phyloP scores from a whole-genome alignment of 805 yeast species.

The Nakazawaea sp. region DNA sequence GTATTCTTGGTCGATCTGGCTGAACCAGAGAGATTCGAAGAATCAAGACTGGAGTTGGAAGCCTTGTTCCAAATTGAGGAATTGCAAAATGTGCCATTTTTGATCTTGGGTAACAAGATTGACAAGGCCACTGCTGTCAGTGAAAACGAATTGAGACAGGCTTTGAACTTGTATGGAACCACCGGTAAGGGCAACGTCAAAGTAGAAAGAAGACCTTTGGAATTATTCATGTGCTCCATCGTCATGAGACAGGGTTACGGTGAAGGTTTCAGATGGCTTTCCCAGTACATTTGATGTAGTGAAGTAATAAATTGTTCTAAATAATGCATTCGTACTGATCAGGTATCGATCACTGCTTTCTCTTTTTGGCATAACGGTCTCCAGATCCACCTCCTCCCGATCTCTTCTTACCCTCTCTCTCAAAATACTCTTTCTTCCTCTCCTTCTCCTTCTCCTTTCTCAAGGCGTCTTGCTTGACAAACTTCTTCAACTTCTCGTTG shows the following conservation, averaged over 20 bases:
- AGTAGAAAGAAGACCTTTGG: conserved; percentile 81
- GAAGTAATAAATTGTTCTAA: conserved; percentile 11
- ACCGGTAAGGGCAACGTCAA: conserved; percentile 83
- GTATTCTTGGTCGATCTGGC: conserved; percentile 97
- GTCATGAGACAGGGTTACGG: conserved; percentile 99
- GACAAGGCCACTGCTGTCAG: conserved; percentile 92
- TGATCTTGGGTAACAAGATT: conserved; percentile 93
- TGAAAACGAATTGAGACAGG: conserved; percentile 88
- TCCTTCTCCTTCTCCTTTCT: conserved; percentile 72
- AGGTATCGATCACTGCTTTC: conserved; percentile 7
- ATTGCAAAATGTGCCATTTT: conserved; percentile 81
- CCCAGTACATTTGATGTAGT: conserved; percentile 90
- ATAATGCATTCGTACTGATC: conserved; percentile 6
- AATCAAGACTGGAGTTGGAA: conserved; percentile 91
- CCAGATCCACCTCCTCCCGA: conserved; percentile 19
- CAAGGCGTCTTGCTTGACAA: conserved; percentile 67
- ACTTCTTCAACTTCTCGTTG: conserved; percentile 63
- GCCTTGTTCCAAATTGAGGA: conserved; percentile 91
- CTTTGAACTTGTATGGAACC: conserved; percentile 79
- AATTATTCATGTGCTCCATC: conserved; percentile 95
- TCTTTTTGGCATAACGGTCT: too few species aligned
- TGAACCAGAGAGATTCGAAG: conserved; percentile 91
- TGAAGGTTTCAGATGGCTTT: conserved; percentile 97
- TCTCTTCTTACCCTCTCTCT: conserved; percentile 63
- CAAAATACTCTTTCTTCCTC: conserved; percentile 82